A percentile compares a stretch with the other conserved stretches of the same genome.
These are phyloP conservation scores for Eutrema japonicum DNA, from an alignment of 345 rosid species.

Conservation along the genomic window DNA sequence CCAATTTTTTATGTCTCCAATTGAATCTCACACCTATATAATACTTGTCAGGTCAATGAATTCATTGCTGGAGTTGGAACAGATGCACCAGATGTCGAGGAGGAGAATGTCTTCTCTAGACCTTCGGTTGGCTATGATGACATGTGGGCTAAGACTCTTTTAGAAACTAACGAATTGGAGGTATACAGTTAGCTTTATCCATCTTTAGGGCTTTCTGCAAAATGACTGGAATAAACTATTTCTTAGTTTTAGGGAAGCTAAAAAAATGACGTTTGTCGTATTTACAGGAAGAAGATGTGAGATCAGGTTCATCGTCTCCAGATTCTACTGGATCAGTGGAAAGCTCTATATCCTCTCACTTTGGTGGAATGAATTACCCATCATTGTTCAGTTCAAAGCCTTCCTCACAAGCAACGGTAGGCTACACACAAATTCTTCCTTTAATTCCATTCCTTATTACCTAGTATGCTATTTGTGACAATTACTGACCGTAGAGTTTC, in stretches of 20 bases:
- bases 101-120: conserved; percentile 82
- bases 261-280: conserved; percentile 9
- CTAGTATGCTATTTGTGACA: conserved; percentile 21
- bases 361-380: conserved; percentile 98
- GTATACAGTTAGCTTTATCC: conserved; percentile 44
- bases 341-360: conserved; percentile 96
- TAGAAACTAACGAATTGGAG: conserved; percentile 85
- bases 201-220: conserved; percentile 13
- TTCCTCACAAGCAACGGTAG: conserved; percentile 69
- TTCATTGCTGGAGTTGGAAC: conserved; percentile 97
- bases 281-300: conserved; percentile 89
- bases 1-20: neutral
- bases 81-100: conserved; percentile 99
- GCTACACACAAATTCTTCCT: conserved; percentile 25
- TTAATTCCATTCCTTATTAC: neutral
- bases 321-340: conserved; percentile 95
- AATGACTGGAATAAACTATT: conserved; percentile 2
- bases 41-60: conserved; percentile 78
- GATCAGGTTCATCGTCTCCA: conserved; percentile 97
- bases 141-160: conserved; percentile 99
- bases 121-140: conserved; percentile 97
- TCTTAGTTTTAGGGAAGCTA: conserved; percentile 26
- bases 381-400: conserved; percentile 93
- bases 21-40: conserved; percentile 32
- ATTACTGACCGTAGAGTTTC: conserved; percentile 16